Evolutionary conservation across 1,284 basidiomycete species (phyloP).

Genomic region (Ustanciosporium gigantosporum): DNA sequence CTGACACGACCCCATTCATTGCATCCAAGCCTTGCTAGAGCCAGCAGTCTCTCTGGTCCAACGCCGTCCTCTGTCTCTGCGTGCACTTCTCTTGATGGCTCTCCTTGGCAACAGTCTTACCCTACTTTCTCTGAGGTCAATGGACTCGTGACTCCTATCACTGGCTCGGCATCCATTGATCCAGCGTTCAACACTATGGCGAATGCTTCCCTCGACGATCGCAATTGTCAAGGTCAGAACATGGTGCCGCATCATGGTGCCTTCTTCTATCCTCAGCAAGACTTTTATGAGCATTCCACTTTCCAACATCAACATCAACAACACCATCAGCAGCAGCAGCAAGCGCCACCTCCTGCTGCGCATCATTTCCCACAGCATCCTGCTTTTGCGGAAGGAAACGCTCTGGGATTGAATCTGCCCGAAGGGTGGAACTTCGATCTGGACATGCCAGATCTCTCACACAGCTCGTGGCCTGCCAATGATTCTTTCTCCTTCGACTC

Average conservation of each 20-base stretch:
- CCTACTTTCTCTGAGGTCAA: conserved; percentile 8
- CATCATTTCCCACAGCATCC: too few relatives aligned
- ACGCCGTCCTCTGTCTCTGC: neutral
- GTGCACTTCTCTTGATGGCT: neutral
- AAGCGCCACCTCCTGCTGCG: neutral
- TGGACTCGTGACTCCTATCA: conserved; percentile 17
- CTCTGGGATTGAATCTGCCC: neutral
- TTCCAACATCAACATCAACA: neutral
- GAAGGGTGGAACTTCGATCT: conserved; percentile 1
- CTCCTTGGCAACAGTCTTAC: conserved; percentile 2
- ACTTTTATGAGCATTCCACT: neutral
- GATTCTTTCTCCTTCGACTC: neutral
- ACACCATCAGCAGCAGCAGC: neutral
- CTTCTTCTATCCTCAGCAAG: neutral
- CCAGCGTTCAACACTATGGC: neutral
- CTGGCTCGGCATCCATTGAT: conserved; percentile 6
- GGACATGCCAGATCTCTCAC: neutral
- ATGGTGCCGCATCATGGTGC: neutral
- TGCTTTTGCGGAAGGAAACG: neutral
- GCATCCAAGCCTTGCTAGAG: neutral
- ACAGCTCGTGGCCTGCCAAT: neutral
- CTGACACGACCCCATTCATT: neutral
- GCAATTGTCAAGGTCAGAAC: neutral
- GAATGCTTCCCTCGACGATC: neutral
- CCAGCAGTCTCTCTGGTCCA: neutral